Evolutionary conservation across 208 protist species (phyloP), one percentile per base, ranked within the genome.

Genomic region (Endotrypanum monterogeii): DNA sequence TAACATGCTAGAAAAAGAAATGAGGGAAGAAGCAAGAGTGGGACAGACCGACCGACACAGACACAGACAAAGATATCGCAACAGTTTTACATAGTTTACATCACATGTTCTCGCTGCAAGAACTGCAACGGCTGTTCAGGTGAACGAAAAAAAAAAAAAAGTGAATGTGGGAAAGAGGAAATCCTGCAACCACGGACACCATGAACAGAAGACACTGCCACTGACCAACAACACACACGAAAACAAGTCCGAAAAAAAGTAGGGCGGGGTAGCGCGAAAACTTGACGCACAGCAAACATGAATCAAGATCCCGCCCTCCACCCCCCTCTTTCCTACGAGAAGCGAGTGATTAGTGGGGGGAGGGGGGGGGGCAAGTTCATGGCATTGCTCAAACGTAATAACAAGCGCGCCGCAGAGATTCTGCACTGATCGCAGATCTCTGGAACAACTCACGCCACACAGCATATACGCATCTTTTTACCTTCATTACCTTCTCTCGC

Each of bases 1-100:
- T 35, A 18, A 60, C 55, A 76, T 50, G 66, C 28, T 54, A 50
- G 39, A 9, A 41, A 73, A 48, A 65, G 41, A 61, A 67, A 70
- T 55, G 25, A 48, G 73, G 37, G 50, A 46, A 79, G 58, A 23
- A 25, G 25, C 12, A 73, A 39, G 46, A n/a, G 30, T 11, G 44
- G 8, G 44, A 48, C 8, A 48, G 12, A 48, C 8, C 5, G 12
- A 48, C 44, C 5, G 44, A 67, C 46, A 56, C 3, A 71, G 1
- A 39, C 44, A 66, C n/a, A 63, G 32, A 39, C 18, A 79, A 56
- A 57, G 8, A 65, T 7, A 7, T 37, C 23, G 7, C 8, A 76
- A 63, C 20, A 50, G 37, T 52, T 65, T 30, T 65, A 65, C 37
- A 65, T 30, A 39, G 35, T 65, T 65, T 65, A 65, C 63, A 68